Evolutionary conservation across 805 yeast species (phyloP).

Genomic region (Spathaspora arborariae): DNA sequence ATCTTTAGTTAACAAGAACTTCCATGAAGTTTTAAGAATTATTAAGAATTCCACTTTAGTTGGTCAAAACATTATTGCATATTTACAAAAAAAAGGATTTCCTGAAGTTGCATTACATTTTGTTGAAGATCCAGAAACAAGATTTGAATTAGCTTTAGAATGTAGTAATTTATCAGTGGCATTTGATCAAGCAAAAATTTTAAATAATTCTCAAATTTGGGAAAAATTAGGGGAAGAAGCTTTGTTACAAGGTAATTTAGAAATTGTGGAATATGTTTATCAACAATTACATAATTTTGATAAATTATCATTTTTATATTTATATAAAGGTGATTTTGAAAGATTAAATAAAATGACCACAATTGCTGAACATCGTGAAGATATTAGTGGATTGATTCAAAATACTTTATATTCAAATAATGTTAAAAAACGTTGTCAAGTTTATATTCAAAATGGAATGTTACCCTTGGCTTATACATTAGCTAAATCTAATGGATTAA

Average conservation of each 20-base stretch:
- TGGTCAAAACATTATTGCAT: slow-evolving; percentile 95
- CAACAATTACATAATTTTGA: slow-evolving; percentile 87
- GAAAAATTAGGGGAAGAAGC: slow-evolving; percentile 83
- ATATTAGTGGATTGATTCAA: slow-evolving; percentile 73
- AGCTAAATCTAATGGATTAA: slow-evolving; percentile 82
- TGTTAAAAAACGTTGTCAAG: slow-evolving; percentile 67
- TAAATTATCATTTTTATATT: slow-evolving; percentile 82
- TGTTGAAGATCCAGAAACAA: slow-evolving; percentile 92
- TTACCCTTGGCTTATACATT: slow-evolving; percentile 88
- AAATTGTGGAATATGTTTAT: slow-evolving; percentile 79
- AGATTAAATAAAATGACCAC: slow-evolving; percentile 80
- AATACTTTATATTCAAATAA: slow-evolving; percentile 77
- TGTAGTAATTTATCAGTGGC: slow-evolving; percentile 88
- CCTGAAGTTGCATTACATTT: slow-evolving; percentile 97
- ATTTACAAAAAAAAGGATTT: slow-evolving; percentile 89
- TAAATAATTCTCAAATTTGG: slow-evolving; percentile 72
- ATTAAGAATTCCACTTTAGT: slow-evolving; percentile 87
- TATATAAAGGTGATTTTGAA: slow-evolving; percentile 74
- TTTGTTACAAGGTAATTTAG: slow-evolving; percentile 80
- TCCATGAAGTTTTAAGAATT: slow-evolving; percentile 85
- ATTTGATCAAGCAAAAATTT: slow-evolving; percentile 76
- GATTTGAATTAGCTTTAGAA: slow-evolving; percentile 93
- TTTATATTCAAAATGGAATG: slow-evolving; percentile 75
- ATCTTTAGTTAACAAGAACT: slow-evolving; percentile 85
- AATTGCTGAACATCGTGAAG: slow-evolving; percentile 87